phyloP scores from a whole-genome alignment of 2,329 filamentous ascomycete genomes.

The Verticillium nonalfalfae region DNA sequence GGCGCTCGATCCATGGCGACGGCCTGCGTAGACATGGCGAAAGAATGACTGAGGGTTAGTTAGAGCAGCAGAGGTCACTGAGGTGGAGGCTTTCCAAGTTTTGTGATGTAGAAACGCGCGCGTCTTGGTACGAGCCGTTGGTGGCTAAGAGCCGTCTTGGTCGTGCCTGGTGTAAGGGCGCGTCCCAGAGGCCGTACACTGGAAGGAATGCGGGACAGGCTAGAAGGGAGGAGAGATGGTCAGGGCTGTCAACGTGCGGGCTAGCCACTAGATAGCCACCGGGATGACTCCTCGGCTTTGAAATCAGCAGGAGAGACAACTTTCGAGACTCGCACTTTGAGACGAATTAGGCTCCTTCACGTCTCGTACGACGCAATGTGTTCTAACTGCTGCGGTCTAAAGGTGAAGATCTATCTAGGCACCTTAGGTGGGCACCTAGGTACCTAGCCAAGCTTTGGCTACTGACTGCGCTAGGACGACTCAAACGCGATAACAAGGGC shows the following conservation, averaged over 20 bases:
- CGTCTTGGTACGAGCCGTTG: not conserved
- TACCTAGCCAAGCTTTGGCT: no score
- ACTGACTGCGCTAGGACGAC: no score
- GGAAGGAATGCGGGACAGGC: not conserved
- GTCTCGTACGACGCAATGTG: not conserved
- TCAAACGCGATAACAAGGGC: no score
- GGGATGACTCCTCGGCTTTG: not conserved
- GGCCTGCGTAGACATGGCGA: not conserved
- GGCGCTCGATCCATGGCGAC: slow-evolving; percentile 9
- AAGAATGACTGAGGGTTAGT: not conserved
- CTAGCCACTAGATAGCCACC: not conserved
- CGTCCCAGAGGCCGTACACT: not conserved
- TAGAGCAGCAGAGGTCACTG: not conserved
- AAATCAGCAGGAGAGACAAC: no score
- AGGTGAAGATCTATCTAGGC: no score
- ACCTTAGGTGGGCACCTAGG: no score
- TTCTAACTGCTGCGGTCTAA: not conserved
- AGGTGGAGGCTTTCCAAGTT: not conserved
- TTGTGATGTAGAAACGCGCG: not conserved
- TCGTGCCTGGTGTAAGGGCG: not conserved
- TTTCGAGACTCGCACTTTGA: not conserved
- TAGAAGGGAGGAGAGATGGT: not conserved
- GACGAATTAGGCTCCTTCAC: not conserved
- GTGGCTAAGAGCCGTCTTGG: not conserved
- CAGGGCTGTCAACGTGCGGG: not conserved